Evolutionary conservation across 2,329 filamentous ascomycete genomes (phyloP), one percentile per base, ranked within the genome.

Genomic region (Phoma sp.): DNA sequence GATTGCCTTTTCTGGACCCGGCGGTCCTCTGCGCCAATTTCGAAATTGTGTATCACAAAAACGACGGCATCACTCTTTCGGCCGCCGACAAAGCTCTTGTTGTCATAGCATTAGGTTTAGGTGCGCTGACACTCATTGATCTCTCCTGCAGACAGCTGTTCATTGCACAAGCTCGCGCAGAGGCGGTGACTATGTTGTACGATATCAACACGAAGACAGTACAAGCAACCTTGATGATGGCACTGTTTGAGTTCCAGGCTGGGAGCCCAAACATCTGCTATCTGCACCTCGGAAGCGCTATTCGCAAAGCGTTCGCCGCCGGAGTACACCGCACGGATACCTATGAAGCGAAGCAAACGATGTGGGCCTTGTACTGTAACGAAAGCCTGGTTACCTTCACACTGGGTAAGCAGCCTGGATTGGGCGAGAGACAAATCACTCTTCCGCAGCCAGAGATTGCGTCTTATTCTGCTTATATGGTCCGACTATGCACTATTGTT

Each of bases 231-330:
- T 22, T 57, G 0, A 39, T 57, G 29, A 31, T 57, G 12, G 43
- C 54, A 8, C 54, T 48, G 17, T 39, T 51, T 25, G 54, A 57
- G 10, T 57, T 57, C 13, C 47, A 57, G 22, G 48, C 48, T 21
- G 54, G 54, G 0, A 57, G 48, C 12, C 54, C 54, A 1, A 57
- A 57, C 17, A 51, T 57, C 17, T 51, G 54, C 33, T 57, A 57
- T 32, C 32, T 57, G 27, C 54, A 57, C 8, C 44, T 57, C 22
- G 54, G 54, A n/a, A 40, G 47, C 15, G 48, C 54, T 3, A 52
- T 57, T 15, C 48, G 54, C 12, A 57, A 57, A 43, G 54, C 54
- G 4, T 57, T 51, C 25, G 54, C 54, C 12, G 54, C 54, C 9
- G 54, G 54, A 31, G 43, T 52, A 4, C 54, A 57, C 17, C 47